These are phyloP conservation scores for Centaurea solstitialis DNA, from an alignment of 129 eudicot genomes.

Conservation along the genomic window DNA sequence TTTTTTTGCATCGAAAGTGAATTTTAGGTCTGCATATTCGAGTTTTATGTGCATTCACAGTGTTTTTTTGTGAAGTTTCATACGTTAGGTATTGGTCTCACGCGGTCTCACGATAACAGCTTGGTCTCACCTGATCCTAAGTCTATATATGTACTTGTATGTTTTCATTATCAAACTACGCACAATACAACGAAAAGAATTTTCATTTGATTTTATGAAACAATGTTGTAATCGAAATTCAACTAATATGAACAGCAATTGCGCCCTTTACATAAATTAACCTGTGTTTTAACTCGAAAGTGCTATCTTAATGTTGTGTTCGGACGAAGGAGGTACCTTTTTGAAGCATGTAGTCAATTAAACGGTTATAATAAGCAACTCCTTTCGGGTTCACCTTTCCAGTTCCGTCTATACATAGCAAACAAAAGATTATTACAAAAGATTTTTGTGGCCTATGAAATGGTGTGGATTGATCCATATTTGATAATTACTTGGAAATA, in stretches of 20 bases:
- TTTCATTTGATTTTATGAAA: background rate
- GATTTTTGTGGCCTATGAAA: background rate
- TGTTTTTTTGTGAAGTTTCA: no score
- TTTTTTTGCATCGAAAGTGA: no score
- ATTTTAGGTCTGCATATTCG: no score
- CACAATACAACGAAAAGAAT: background rate
- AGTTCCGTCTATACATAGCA: constrained; percentile 55
- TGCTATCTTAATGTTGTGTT: background rate
- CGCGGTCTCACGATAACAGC: no score
- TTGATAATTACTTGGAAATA: constrained; percentile 62
- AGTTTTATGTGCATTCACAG: no score
- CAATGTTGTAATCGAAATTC: background rate
- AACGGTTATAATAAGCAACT: constrained; percentile 80
- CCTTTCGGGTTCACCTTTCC: constrained; percentile 80
- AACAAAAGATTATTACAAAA: background rate
- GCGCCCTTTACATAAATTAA: background rate
- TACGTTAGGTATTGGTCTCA: no score
- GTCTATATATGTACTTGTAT: background rate
- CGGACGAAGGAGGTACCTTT: constrained; percentile 40
- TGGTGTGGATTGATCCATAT: background rate
- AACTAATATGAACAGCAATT: background rate
- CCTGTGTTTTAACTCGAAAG: background rate
- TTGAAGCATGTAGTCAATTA: constrained; percentile 73
- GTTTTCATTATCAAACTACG: background rate
- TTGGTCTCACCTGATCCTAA: no score